phyloP scores from a whole-genome alignment of 345 rosid genomes.

The Barbarea vulgaris region DNA sequence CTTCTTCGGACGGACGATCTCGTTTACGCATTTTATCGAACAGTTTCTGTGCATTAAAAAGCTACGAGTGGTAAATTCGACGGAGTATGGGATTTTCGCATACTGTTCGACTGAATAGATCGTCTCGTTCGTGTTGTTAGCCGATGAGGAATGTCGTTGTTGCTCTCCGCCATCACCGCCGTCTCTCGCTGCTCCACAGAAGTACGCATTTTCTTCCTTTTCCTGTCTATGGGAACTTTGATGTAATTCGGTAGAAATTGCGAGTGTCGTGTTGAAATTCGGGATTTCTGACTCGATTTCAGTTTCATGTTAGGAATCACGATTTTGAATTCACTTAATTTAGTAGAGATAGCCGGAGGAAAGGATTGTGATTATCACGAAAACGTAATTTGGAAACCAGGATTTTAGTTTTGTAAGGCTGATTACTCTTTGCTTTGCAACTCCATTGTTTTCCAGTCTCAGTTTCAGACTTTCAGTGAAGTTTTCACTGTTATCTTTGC shows the following conservation, averaged over 20 bases:
- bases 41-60: slow-evolving; percentile 33
- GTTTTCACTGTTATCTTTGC: slow-evolving; percentile 1
- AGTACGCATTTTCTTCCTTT: slow-evolving; percentile 29
- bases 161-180: slow-evolving; percentile 59
- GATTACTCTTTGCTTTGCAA: slow-evolving; percentile 8
- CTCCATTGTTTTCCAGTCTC: not conserved
- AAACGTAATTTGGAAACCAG: not conserved
- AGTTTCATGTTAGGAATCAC: not conserved
- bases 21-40: slow-evolving; percentile 52
- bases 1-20: slow-evolving; percentile 30
- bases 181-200: slow-evolving; percentile 41
- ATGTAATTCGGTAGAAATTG: not conserved
- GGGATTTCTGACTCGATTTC: slow-evolving; percentile 3
- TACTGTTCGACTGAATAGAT: slow-evolving; percentile 15
- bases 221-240: not conserved
- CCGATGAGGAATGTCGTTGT: slow-evolving; percentile 69
- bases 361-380: not conserved
- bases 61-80: slow-evolving; percentile 6
- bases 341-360: not conserved
- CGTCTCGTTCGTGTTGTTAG: slow-evolving; percentile 29
- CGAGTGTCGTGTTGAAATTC: not conserved
- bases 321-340: slow-evolving; percentile 18
- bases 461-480: slow-evolving; percentile 21
- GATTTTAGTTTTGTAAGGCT: slow-evolving; percentile 3
- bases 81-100: slow-evolving; percentile 19